A percentile compares a stretch with the other conserved stretches of the same genome.
Conservation (phyloP, 768 basidiomycete species). For the Rhodotorula taiwanensis region DNA sequence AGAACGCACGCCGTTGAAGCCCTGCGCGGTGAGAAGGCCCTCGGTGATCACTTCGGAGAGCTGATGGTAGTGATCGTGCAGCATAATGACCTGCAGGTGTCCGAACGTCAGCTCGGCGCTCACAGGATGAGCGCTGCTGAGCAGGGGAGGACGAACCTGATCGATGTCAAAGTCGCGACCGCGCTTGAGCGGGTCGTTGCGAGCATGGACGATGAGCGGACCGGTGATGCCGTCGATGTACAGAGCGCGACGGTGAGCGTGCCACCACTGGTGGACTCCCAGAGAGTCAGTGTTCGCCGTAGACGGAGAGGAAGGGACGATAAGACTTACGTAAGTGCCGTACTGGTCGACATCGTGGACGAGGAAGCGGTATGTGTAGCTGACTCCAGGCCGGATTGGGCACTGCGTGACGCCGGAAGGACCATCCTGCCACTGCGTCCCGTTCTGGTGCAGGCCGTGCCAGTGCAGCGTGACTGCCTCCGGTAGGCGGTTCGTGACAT, state of each 20-base stretch:
- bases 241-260: conserved; percentile 38
- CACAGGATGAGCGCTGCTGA: neutral
- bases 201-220: conserved; percentile 21
- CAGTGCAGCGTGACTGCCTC: conserved; percentile 31
- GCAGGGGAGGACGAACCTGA: conserved; percentile 10
- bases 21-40: conserved; percentile 18
- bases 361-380: conserved; percentile 40
- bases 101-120: neutral
- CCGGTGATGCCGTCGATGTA: conserved; percentile 39
- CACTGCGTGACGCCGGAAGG: conserved; percentile 33
- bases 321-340: neutral
- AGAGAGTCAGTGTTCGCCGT: too few relatives aligned
- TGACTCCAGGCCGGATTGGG: conserved; percentile 32
- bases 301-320: neutral
- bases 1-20: conserved; percentile 28
- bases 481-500: conserved; percentile 38
- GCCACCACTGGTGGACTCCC: conserved; percentile 29
- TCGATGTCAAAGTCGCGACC: conserved; percentile 41
- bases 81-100: conserved; percentile 1
- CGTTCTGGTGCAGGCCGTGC: conserved; percentile 40
- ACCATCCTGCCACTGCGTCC: conserved; percentile 21
- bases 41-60: conserved; percentile 23
- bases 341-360: conserved; percentile 21
- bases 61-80: conserved; percentile 24
- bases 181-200: conserved; percentile 36